Base-by-base conservation (phyloP, 768 basidiomycete genomes). In the Leccinum fibrillosum region DNA sequence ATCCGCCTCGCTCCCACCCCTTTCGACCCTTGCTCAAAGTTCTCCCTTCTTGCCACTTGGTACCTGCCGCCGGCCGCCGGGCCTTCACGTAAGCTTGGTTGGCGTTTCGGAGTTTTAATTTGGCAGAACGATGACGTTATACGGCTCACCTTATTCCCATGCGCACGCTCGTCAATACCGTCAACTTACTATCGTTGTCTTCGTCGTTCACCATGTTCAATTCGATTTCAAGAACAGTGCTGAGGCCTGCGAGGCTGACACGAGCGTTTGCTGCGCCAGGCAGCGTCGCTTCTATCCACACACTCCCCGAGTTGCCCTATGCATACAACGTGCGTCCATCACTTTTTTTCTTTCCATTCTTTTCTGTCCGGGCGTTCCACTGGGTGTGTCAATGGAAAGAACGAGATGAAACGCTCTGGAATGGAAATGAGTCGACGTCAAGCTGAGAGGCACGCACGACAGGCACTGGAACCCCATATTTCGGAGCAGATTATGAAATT, bases 391-490 rank as follows among this genome's bases (percentile, higher is more conserved):
- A 13, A 26, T 11, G 17, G 13, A 30, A 1, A 17, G 30, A 30
- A 9, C n/a, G 8, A 21, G 19, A 23, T 5, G 9, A 39, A 10
- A 39, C 9, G 39, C 39, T n/a, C 39, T 39, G 17, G 39, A 39
- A 5, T n/a, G 39, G 39, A 39, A n/a, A 39, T 39, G 39, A 39
- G 17, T n/a, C 17, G n/a, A 39, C n/a, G 39, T 39, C 39, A 39
- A 39, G n/a, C 39, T 39, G n/a, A 39, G 4, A 35, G 9, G 13
- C 45, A 47, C 39, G 28, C 30, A 37, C 54, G n/a, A 53, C 47
- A 89, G 88, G 92, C 93, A 10, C 86, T 98, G 63, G 94, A 98
- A 76, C 96, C 96, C 10, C 82, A 87, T 67, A 95, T 99, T 73
- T 90, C 90, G 2, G 80, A 84, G 64, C 83, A 94, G 71, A 98